A percentile compares a stretch with the other conserved stretches of the same genome.
These are phyloP conservation scores for Ceratocystis variospora DNA, from an alignment of 2,329 filamentous ascomycete genomes.

Conservation along the genomic window DNA sequence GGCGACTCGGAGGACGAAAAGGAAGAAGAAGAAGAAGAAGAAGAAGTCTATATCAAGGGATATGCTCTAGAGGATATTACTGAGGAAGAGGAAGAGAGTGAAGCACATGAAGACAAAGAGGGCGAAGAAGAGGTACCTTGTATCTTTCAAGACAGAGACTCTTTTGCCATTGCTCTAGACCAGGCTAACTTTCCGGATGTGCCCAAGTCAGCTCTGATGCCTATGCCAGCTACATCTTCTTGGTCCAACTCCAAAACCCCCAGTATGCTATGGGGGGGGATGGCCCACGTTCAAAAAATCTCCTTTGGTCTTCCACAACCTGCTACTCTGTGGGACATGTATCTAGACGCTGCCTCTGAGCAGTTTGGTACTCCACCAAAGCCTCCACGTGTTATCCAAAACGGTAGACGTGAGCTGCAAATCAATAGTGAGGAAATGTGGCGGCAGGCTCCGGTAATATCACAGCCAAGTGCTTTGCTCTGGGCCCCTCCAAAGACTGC, in stretches of 20 bases:
- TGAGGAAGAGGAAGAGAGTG: constrained; percentile 15
- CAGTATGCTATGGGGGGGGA: constrained; percentile 11
- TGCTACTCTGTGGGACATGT: constrained; percentile 14
- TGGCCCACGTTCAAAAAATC: not conserved
- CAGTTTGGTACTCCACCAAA: not conserved
- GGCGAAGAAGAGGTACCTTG: constrained; percentile 10
- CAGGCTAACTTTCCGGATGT: constrained; percentile 7
- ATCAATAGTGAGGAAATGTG: constrained; percentile 9
- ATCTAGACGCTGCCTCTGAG: constrained; percentile 8
- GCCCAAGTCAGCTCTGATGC: constrained; percentile 6
- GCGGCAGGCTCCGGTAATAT: not conserved
- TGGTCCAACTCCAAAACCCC: not conserved
- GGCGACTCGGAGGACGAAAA: constrained; percentile 21
- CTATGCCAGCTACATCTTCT: not conserved
- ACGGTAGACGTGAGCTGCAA: constrained; percentile 7
- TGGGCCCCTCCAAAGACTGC: constrained; percentile 12
- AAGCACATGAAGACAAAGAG: constrained; percentile 19
- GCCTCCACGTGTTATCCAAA: not conserved
- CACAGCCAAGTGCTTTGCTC: not conserved
- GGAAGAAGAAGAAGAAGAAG: constrained; percentile 18
- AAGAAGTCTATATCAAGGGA: constrained; percentile 8
- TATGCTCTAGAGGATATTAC: constrained; percentile 15
- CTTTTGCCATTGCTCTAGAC: constrained; percentile 12
- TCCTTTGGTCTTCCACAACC: constrained; percentile 14
- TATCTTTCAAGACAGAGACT: constrained; percentile 17